Evolutionary conservation across 306 rosid genomes (phyloP), one percentile per base, ranked within the genome.

Genomic region (Begonia peltatifolia): DNA sequence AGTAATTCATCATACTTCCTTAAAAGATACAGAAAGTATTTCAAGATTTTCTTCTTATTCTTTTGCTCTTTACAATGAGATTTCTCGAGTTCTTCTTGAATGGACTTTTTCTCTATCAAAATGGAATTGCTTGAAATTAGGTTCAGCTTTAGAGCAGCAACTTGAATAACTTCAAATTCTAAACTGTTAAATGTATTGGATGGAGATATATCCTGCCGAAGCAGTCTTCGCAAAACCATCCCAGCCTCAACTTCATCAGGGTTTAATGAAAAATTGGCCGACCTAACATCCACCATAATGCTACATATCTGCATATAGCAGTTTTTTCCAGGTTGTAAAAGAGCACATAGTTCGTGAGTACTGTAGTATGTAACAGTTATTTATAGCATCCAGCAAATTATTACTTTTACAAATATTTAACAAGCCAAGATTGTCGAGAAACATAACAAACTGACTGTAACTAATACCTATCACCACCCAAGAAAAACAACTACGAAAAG

Each of bases 211-310:
- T 66, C 56, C 68, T 64, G 62, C 69, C 47, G 64, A 55, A 73
- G 52, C 54, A 83, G 55, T 54, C 65, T 63, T 14, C 48, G 42
- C 6, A 79, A 11, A 50, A 52, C 58, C 62, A 66, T 67, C 62
- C 87, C 69, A 36, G 84, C 83, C 65, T 73, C 83, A 3, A 59
- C 64, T 64, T 79, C 85, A 6, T 50, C 62, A 18, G 55, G 55
- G 46, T 69, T 77, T 23, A 71, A 14, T 25, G 60, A 60, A 67
- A 83, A 79, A 42, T 69, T 42, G 53, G 73, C 52, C 0, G 18
- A 55, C 69, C 61, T 76, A 18, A 79, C 71, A 44, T 73, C 87
- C 2, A 17, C 53, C 48, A 74, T 46, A 61, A 69, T 62, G 66
- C 57, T 68, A 51, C 74, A 68, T 63, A 83, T 79, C 93, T 83